phyloP scores from a whole-genome alignment of 768 basidiomycete genomes.

The Cystoderma amianthinum region DNA sequence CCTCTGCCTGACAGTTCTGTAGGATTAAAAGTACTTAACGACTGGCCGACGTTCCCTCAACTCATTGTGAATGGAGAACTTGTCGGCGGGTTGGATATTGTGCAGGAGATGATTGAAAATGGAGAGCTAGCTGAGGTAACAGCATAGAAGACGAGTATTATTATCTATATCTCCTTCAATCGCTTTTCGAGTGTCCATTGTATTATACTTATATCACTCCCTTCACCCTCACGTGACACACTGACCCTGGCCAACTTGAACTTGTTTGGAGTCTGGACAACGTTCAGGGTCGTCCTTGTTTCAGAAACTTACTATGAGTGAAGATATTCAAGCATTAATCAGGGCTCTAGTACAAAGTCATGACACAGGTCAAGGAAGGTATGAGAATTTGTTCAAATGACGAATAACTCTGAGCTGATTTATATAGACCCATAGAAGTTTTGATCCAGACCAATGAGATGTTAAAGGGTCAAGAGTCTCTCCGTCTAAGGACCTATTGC shows the following conservation, averaged over 20 bases:
- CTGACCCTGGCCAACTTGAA: too few species aligned
- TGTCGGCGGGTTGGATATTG: conserved; percentile 91
- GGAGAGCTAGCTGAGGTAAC: conserved; percentile 64
- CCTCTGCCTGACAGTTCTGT: conserved; percentile 1
- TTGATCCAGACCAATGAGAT: conserved; percentile 20
- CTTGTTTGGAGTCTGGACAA: too few species aligned
- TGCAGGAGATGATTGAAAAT: conserved; percentile 78
- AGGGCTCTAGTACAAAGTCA: conserved; percentile 5
- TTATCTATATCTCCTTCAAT: too few species aligned
- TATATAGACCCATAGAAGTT: conserved; percentile 19
- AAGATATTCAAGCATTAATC: conserved; percentile 5
- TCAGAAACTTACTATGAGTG: conserved; percentile 4
- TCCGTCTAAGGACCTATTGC: conserved; percentile 25
- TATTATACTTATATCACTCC: too few species aligned
- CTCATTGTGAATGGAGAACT: conserved; percentile 87
- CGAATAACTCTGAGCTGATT: too few species aligned
- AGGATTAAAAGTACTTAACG: conserved; percentile 73
- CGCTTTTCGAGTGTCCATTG: too few species aligned
- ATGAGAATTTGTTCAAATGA: neutral
- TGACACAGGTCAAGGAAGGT: conserved; percentile 17
- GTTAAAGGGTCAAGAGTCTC: conserved; percentile 28
- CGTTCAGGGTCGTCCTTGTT: too few species aligned
- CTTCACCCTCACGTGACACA: too few species aligned
- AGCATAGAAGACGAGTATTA: conserved; percentile 12
- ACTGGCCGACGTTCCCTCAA: conserved; percentile 90